phyloP scores from a whole-genome alignment of 2,329 filamentous ascomycete genomes.

The Cladophialophora carrionii region DNA sequence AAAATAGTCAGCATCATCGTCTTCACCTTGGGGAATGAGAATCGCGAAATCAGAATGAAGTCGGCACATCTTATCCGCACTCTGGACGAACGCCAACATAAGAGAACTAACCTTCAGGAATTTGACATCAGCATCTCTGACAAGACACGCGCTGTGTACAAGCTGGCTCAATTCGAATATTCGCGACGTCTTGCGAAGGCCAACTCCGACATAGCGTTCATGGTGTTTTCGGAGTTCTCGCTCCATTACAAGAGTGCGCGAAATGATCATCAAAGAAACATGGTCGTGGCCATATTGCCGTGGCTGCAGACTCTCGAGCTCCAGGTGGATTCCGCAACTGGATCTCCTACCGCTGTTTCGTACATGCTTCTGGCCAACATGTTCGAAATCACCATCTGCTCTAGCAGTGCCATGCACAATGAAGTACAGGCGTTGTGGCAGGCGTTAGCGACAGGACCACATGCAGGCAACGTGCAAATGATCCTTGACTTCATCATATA shows the following conservation, averaged over 20 bases:
- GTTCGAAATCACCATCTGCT: slow-evolving; percentile 94
- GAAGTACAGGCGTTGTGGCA: slow-evolving; percentile 98
- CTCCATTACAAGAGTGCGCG: slow-evolving; percentile 87
- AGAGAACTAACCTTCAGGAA: slow-evolving; percentile 90
- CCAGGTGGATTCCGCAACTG: slow-evolving; percentile 80
- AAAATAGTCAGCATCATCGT: slow-evolving; percentile 84
- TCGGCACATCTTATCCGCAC: slow-evolving; percentile 79
- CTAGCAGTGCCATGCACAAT: slow-evolving; percentile 84
- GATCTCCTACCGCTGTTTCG: slow-evolving; percentile 84
- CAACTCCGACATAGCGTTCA: slow-evolving; percentile 85
- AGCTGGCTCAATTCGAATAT: slow-evolving; percentile 94
- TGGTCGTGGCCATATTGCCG: slow-evolving; percentile 89
- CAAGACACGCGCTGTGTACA: slow-evolving; percentile 97
- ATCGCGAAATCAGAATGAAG: slow-evolving; percentile 84
- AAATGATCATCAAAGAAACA: slow-evolving; percentile 82
- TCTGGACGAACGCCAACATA: slow-evolving; percentile 79
- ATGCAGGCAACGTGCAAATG: slow-evolving; percentile 90
- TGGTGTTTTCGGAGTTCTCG: slow-evolving; percentile 94
- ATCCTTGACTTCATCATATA: slow-evolving; percentile 96
- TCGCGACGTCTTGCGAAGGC: slow-evolving; percentile 87
- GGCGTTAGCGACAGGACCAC: slow-evolving; percentile 87
- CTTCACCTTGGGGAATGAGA: slow-evolving; percentile 90
- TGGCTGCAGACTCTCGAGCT: slow-evolving; percentile 96
- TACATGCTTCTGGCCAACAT: slow-evolving; percentile 95
- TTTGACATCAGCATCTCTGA: slow-evolving; percentile 98